phyloP scores from a whole-genome alignment of 345 rosid genomes.

The Sisymbrium irio region DNA sequence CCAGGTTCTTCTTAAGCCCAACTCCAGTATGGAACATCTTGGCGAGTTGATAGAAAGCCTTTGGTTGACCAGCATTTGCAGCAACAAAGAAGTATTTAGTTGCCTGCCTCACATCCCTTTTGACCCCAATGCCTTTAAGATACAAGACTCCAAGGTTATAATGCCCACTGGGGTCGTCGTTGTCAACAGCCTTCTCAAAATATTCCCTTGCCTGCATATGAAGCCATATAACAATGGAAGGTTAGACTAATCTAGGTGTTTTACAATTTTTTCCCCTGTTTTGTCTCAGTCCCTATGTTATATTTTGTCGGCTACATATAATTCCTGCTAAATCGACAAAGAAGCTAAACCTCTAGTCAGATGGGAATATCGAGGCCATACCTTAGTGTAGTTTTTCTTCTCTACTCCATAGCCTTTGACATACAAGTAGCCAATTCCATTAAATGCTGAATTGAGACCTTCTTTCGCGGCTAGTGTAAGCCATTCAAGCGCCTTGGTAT shows the following conservation, averaged over 20 bases:
- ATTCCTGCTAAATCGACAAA: neutral
- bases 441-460: constrained; percentile 82
- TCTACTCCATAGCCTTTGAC: constrained; percentile 98
- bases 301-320: neutral
- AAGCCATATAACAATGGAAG: constrained; percentile 1
- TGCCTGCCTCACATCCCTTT: constrained; percentile 81
- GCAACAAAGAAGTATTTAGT: constrained; percentile 67
- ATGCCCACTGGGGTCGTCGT: constrained; percentile 80
- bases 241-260: neutral
- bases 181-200: constrained; percentile 86
- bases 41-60: constrained; percentile 97
- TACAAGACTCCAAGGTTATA: constrained; percentile 95
- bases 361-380: constrained; percentile 16
- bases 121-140: constrained; percentile 87
- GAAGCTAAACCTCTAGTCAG: neutral
- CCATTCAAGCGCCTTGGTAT: constrained; percentile 93
- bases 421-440: constrained; percentile 93
- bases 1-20: constrained; percentile 78
- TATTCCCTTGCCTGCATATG: constrained; percentile 80
- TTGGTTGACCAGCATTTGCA: constrained; percentile 94
- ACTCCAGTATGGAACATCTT: constrained; percentile 97
- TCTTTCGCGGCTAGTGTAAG: constrained; percentile 79
- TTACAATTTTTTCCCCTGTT: neutral
- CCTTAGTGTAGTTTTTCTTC: constrained; percentile 89
- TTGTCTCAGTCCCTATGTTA: neutral